These are phyloP conservation scores for Starmerella apis DNA, from an alignment of 805 yeast species.

Conservation along the genomic window DNA sequence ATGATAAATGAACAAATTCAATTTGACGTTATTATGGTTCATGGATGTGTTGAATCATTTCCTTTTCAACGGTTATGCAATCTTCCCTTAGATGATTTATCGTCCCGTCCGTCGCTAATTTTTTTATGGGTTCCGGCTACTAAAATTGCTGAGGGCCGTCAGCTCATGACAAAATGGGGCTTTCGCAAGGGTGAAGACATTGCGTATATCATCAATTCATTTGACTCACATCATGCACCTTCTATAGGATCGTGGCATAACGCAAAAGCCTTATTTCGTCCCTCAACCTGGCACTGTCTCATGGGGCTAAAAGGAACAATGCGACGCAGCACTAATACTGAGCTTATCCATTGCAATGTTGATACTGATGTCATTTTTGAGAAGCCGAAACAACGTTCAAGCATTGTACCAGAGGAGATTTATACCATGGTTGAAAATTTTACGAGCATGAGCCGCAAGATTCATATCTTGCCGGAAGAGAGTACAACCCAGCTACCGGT, in stretches of 20 bases:
- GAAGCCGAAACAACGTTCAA: constrained; percentile 26
- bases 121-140: constrained; percentile 81
- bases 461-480: constrained; percentile 72
- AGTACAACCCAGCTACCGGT: constrained; percentile 47
- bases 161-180: constrained; percentile 43
- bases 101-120: constrained; percentile 76
- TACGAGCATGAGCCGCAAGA: constrained; percentile 65
- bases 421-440: constrained; percentile 83
- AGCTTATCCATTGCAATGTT: constrained; percentile 81
- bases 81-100: constrained; percentile 60
- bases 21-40: constrained; percentile 88
- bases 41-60: constrained; percentile 52
- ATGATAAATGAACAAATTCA: constrained; percentile 54
- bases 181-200: constrained; percentile 86
- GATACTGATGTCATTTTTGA: constrained; percentile 83
- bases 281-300: constrained; percentile 86
- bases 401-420: constrained; percentile 59
- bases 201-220: constrained; percentile 65
- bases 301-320: constrained; percentile 96
- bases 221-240: constrained; percentile 57
- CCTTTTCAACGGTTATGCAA: constrained; percentile 48
- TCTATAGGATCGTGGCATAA: constrained; percentile 27
- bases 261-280: constrained; percentile 45
- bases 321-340: constrained; percentile 70
- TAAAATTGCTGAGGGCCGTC: constrained; percentile 48